Evolutionary conservation across 768 basidiomycete genomes (phyloP), one percentile per base, ranked within the genome.

Genomic region (Suillus paluster): DNA sequence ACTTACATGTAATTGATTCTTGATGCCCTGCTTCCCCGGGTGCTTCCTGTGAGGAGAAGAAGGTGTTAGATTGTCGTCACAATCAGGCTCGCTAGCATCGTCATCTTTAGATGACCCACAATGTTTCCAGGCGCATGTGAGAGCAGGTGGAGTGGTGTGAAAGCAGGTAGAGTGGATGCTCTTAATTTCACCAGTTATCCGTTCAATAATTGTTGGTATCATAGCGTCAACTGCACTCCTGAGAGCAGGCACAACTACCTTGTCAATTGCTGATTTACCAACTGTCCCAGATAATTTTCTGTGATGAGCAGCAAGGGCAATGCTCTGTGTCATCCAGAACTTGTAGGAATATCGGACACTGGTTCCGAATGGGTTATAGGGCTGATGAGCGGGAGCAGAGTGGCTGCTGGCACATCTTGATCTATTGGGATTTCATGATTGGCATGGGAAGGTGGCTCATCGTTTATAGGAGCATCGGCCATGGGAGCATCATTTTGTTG

Each of bases 1-100:
- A n/a, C 41, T 21, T 36, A 62, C 61, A 42, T 62, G 56, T 30
- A 57, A 49, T 23, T 39, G 48, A 34, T 62, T 62, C 34, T 21
- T 48, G 8, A 39, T 41, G 14, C 61, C 57, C 8, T 14, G 27
- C 38, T 46, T 55, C 6, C 59, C 41, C 3, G 59, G 41, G 10
- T 34, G 30, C 14, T 44, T 25, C 23, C 59, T 41, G 9, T 3
- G 12, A 12, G 34, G 7, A 5, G 34, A n/a, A n/a, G n/a, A n/a
- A 15, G 50, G 25, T 10, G 30, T 15, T 15, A 53, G 15, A 15
- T 42, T 12, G 25, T 45, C 25, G 19, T 60, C 38, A 17, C 21
- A 6, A 25, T 60, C 33, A n/a, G 27, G 38, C 55, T 44, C n/a
- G 10, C 19, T 44, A 56, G 12, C 3, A 2, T n/a, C n/a, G n/a